phyloP scores from a whole-genome alignment of 768 basidiomycete genomes.

The Boletus rubroflammeus region DNA sequence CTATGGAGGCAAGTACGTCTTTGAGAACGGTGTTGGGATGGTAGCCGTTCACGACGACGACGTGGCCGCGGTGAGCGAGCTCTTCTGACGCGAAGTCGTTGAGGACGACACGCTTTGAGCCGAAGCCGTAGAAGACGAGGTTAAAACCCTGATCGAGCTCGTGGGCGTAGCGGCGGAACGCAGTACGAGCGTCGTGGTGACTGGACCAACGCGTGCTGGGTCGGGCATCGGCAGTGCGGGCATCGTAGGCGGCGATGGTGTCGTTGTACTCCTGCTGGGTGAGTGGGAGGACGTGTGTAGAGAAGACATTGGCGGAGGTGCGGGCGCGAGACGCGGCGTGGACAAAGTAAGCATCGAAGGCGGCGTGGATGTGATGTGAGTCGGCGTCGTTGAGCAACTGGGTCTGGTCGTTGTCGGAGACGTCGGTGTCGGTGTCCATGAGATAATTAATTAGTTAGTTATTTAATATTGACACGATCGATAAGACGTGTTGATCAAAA shows the following conservation, averaged over 20 bases:
- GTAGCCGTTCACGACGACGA: conserved; percentile 77
- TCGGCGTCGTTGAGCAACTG: conserved; percentile 6
- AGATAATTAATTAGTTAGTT: conserved; percentile 16
- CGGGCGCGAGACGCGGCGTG: conserved; percentile 56
- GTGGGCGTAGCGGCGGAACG: conserved; percentile 58
- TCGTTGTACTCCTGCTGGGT: conserved; percentile 57
- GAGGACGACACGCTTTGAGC: conserved; percentile 76
- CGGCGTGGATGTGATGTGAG: conserved; percentile 37
- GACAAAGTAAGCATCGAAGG: conserved; percentile 86
- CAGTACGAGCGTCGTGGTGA: conserved; percentile 13
- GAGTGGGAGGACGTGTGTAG: conserved; percentile 66
- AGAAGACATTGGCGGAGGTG: conserved; percentile 81
- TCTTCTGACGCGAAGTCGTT: conserved; percentile 66
- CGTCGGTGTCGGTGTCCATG: conserved; percentile 30
- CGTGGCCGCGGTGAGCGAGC: conserved; percentile 61
- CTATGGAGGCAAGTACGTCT: conserved; percentile 63
- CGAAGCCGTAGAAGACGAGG: conserved; percentile 82
- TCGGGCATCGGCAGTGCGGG: conserved; percentile 5
- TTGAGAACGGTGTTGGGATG: conserved; percentile 64
- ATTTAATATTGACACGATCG: conserved; percentile 21
- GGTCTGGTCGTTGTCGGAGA: conserved; percentile 27
- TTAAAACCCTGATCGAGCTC: conserved; percentile 87
- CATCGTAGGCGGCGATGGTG: conserved; percentile 29
- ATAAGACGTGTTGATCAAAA: conserved; percentile 30
- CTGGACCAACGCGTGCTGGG: conserved; percentile 23